A percentile compares a stretch with the other conserved stretches of the same genome.
phyloP scores from a whole-genome alignment of 2,329 filamentous ascomycete genomes.

The Aspergillus pseudoterreus region DNA sequence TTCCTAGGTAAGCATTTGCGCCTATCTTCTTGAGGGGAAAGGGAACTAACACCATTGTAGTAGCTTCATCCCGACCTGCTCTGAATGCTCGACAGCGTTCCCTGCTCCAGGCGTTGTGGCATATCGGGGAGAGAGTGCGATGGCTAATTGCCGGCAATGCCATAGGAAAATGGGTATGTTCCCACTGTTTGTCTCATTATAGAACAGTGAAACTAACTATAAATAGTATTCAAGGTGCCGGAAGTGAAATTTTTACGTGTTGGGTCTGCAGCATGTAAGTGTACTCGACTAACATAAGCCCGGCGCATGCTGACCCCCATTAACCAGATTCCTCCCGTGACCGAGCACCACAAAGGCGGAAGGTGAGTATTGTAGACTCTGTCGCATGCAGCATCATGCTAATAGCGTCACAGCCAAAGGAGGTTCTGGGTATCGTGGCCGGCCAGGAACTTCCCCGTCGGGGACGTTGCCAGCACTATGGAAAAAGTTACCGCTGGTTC shows the following conservation, averaged over 20 bases:
- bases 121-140: constrained; percentile 68
- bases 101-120: constrained; percentile 62
- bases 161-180: constrained; percentile 68
- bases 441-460: constrained; percentile 52
- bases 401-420: constrained; percentile 35
- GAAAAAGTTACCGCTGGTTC: constrained; percentile 56
- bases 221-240: constrained; percentile 64
- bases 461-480: constrained; percentile 53
- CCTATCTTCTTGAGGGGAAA: background rate
- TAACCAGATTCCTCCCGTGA: constrained; percentile 26
- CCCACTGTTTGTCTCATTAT: too few relatives aligned
- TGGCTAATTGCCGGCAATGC: constrained; percentile 74
- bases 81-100: constrained; percentile 67
- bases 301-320: background rate
- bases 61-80: constrained; percentile 74
- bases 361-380: constrained; percentile 26
- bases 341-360: constrained; percentile 32
- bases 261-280: constrained; percentile 51
- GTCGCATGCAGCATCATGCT: background rate
- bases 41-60: constrained; percentile 40
- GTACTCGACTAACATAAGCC: background rate
- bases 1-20: constrained; percentile 56
- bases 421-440: constrained; percentile 53
- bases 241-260: constrained; percentile 75
- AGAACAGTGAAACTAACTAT: background rate